These are phyloP conservation scores for Lentinula raphanica DNA, from an alignment of 768 basidiomycete species.

Conservation along the genomic window DNA sequence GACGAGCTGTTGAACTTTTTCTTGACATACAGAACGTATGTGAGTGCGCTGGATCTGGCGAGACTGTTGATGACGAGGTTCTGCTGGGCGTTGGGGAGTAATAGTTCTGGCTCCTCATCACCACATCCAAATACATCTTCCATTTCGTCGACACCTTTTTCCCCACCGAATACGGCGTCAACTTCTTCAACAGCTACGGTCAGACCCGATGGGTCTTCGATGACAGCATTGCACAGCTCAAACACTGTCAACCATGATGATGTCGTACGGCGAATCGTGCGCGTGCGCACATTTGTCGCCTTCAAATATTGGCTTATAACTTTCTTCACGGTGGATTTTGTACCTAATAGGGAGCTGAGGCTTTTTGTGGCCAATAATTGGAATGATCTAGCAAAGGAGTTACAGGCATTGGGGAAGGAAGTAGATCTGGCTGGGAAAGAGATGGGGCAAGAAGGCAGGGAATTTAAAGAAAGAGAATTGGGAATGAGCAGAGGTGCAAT, in stretches of 20 bases:
- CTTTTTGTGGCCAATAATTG: constrained; percentile 72
- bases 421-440: background rate
- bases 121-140: background rate
- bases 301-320: constrained; percentile 88
- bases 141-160: background rate
- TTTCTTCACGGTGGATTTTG: constrained; percentile 85
- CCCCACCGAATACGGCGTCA: background rate
- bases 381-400: constrained; percentile 69
- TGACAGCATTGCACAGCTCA: background rate
- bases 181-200: background rate
- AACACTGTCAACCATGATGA: constrained; percentile 46
- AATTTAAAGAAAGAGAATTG: background rate
- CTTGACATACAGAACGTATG: constrained; percentile 85
- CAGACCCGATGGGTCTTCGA: background rate
- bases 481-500: constrained; percentile 16
- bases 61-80: constrained; percentile 82
- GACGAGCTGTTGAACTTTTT: constrained; percentile 88
- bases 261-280: constrained; percentile 67
- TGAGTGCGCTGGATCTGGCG: constrained; percentile 73
- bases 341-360: constrained; percentile 74
- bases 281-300: constrained; percentile 86
- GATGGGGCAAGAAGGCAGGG: background rate
- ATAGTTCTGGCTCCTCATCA: constrained; percentile 8
- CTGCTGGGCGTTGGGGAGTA: constrained; percentile 68
- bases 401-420: constrained; percentile 38